Percentiles rank a stretch among this genome's conserved stretches.
Conservation (phyloP, 2,329 filamentous ascomycete species). For the Claviceps citrina region DNA sequence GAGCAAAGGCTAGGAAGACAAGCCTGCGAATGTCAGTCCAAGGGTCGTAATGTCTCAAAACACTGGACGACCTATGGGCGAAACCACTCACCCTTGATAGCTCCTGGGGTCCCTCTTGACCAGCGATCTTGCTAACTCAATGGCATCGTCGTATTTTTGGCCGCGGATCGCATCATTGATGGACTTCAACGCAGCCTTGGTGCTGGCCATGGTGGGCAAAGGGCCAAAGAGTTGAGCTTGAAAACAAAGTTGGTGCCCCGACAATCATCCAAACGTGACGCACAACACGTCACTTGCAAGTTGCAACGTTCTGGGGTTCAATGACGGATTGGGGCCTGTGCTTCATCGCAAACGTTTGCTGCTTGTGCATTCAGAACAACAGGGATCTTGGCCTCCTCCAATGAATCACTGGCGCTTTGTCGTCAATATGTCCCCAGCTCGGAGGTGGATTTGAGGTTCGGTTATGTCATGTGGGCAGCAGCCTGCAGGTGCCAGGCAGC, state of each 20-base stretch:
- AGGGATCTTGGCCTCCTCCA: no score
- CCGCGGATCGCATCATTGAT: constrained; percentile 65
- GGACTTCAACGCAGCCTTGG: constrained; percentile 66
- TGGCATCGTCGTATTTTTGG: constrained; percentile 63
- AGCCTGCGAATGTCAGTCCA: constrained; percentile 26
- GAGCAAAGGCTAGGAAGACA: constrained; percentile 75
- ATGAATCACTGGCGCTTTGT: no score
- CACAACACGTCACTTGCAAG: neutral
- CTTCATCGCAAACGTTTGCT: neutral
- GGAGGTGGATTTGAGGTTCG: neutral
- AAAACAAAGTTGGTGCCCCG: neutral
- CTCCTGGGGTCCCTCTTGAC: constrained; percentile 59
- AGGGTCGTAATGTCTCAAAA: neutral
- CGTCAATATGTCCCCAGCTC: neutral
- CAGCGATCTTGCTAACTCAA: constrained; percentile 51
- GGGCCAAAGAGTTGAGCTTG: neutral
- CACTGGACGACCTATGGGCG: neutral
- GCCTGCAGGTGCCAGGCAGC: no score
- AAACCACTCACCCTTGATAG: constrained; percentile 55
- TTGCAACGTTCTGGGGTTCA: neutral
- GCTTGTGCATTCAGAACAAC: no score
- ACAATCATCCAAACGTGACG: neutral
- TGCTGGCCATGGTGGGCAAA: constrained; percentile 28
- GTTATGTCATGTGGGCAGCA: constrained; percentile 1
- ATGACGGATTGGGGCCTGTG: neutral